Conservation (phyloP, 2,329 filamentous ascomycete species). For the Erysiphe pulchra region DNA sequence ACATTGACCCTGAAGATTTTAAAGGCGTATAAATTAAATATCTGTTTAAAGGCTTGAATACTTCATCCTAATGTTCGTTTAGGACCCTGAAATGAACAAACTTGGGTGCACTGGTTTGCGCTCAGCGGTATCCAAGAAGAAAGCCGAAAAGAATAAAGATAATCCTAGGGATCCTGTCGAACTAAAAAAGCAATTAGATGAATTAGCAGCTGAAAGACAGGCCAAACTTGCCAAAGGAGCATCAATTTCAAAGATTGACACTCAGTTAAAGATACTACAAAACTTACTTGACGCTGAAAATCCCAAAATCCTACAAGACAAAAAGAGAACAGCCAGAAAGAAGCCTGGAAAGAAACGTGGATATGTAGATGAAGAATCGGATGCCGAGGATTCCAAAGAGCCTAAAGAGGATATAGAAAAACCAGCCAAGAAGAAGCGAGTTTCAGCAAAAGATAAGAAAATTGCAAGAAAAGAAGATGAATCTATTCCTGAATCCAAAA, state of each 20-base stretch:
- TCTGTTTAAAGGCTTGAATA: neutral
- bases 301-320: conserved; percentile 3
- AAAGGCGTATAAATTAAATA: conserved; percentile 34
- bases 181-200: conserved; percentile 3
- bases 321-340: conserved; percentile 1
- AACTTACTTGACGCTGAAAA: conserved; percentile 5
- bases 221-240: neutral
- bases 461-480: neutral
- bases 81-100: conserved; percentile 14
- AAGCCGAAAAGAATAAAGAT: conserved; percentile 4
- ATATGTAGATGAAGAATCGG: conserved; percentile 1
- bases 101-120: conserved; percentile 10
- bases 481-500: neutral
- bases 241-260: conserved; percentile 1
- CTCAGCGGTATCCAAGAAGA: conserved; percentile 6
- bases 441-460: neutral
- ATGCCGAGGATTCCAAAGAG: conserved; percentile 3
- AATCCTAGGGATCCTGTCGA: conserved; percentile 3
- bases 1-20: conserved; percentile 69
- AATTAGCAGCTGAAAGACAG: conserved; percentile 2
- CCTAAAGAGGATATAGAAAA: conserved; percentile 1
- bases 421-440: neutral
- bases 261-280: conserved; percentile 2
- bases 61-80: neutral
- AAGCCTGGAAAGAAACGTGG: conserved; percentile 5